Evolutionary conservation across 805 yeast species (phyloP).

Genomic region (Yarrowia deformans): DNA sequence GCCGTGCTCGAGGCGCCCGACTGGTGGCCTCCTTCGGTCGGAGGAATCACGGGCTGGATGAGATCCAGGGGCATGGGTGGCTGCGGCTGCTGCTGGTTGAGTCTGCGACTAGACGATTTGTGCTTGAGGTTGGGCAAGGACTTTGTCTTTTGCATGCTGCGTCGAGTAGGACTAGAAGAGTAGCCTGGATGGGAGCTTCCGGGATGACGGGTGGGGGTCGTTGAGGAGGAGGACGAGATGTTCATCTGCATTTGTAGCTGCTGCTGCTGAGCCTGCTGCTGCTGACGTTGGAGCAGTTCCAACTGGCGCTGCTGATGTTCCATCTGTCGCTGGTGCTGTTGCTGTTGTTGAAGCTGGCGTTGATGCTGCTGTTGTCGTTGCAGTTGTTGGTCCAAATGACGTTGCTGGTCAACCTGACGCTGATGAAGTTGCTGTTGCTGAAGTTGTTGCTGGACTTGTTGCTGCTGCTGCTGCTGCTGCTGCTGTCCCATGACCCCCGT

Average conservation of each 20-base stretch:
- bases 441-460: neutral
- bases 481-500: neutral
- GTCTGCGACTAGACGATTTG: conserved; percentile 8
- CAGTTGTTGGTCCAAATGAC: neutral
- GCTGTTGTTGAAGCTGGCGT: neutral
- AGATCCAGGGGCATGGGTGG: conserved; percentile 20
- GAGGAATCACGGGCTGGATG: conserved; percentile 19
- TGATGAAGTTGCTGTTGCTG: neutral
- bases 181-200: neutral
- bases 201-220: conserved; percentile 15
- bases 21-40: neutral
- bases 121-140: conserved; percentile 37
- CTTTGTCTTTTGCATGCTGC: conserved; percentile 26
- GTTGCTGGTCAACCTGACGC: no score
- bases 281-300: neutral
- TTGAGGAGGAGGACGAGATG: neutral
- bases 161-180: neutral
- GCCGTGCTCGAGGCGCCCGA: neutral
- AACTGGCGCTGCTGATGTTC: neutral
- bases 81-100: neutral
- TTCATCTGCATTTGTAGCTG: neutral
- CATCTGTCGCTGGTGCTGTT: neutral
- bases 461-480: neutral
- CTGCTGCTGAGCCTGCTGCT: neutral
- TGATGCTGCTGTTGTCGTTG: neutral